These are phyloP conservation scores for Coemansia brasiliensis DNA, from an alignment of 192 early-diverging fungal genomes.

Conservation along the genomic window DNA sequence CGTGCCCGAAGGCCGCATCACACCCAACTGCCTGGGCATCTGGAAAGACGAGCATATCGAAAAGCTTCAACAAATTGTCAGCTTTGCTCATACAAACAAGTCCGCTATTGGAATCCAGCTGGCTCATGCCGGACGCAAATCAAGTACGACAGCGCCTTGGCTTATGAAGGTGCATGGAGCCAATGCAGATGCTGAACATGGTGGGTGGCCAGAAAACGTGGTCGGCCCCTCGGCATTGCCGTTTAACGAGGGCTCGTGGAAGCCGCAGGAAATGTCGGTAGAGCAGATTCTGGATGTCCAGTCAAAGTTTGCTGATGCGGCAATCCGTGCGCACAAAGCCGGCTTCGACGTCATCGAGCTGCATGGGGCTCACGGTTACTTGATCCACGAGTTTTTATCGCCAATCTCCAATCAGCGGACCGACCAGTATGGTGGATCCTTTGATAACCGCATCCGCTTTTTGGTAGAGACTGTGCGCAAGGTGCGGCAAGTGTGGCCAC, in stretches of 20 bases:
- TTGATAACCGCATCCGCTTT: conserved; percentile 85
- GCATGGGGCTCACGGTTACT: conserved; percentile 89
- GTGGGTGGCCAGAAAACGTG: conserved; percentile 76
- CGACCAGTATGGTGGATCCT: conserved; percentile 87
- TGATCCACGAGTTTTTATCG: conserved; percentile 81
- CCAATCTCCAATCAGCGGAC: conserved; percentile 82
- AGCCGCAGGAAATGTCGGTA: conserved; percentile 60
- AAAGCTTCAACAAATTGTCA: conserved; percentile 44
- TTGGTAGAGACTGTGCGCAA: conserved; percentile 64
- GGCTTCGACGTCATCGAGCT: conserved; percentile 91
- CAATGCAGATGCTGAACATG: conserved; percentile 32
- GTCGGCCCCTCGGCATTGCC: conserved; percentile 62
- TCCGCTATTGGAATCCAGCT: conserved; percentile 73
- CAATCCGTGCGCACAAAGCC: conserved; percentile 70
- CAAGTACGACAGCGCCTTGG: conserved; percentile 42
- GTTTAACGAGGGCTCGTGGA: conserved; percentile 35
- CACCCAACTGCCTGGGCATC: conserved; percentile 74
- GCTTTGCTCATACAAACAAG: conserved; percentile 66
- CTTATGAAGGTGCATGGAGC: conserved; percentile 18
- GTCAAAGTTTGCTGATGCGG: conserved; percentile 64
- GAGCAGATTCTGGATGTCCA: conserved; percentile 68
- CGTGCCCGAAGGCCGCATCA: conserved; percentile 72
- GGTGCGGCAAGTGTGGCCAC: conserved; percentile 73
- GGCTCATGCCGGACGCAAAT: conserved; percentile 83
- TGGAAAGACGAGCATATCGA: conserved; percentile 80